Conservation (phyloP, 1,139 yeast genomes). For the Candida sojae region DNA sequence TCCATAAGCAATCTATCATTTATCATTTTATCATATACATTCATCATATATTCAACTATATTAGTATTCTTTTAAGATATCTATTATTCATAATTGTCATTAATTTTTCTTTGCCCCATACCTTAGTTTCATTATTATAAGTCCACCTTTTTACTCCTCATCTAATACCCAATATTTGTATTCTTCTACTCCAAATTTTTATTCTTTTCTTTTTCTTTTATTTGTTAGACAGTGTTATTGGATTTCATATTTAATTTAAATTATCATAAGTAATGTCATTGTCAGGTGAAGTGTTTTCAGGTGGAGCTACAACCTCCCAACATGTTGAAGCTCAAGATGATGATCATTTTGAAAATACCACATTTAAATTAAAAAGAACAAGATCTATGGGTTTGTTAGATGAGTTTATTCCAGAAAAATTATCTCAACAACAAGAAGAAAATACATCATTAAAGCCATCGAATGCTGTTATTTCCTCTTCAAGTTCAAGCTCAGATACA, state of each 20-base stretch:
- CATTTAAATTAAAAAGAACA: conserved; percentile 80
- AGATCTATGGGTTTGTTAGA: conserved; percentile 82
- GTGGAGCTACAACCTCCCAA: conserved; percentile 56
- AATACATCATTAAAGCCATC: conserved; percentile 1
- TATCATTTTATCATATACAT: not conserved
- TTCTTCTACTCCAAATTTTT: no score
- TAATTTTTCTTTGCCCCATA: not conserved
- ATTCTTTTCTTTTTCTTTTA: not conserved
- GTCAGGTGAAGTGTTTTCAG: conserved; percentile 43
- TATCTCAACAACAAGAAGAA: conserved; percentile 9
- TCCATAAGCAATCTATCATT: no score
- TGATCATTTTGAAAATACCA: conserved; percentile 67
- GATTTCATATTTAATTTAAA: not conserved
- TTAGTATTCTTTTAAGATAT: not conserved
- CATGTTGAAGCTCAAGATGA: conserved; percentile 73
- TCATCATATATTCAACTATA: not conserved
- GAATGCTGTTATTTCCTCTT: conserved; percentile 4
- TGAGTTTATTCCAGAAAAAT: conserved; percentile 53
- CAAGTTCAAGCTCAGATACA: conserved; percentile 3
- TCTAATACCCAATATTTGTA: not conserved
- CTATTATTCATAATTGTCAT: not conserved
- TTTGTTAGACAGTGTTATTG: not conserved
- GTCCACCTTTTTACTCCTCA: not conserved
- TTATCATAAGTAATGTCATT: conserved; percentile 9
- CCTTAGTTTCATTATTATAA: not conserved